phyloP scores from a whole-genome alignment of 495 filamentous ascomycete genomes.

The Corynascus novoguineensis region DNA sequence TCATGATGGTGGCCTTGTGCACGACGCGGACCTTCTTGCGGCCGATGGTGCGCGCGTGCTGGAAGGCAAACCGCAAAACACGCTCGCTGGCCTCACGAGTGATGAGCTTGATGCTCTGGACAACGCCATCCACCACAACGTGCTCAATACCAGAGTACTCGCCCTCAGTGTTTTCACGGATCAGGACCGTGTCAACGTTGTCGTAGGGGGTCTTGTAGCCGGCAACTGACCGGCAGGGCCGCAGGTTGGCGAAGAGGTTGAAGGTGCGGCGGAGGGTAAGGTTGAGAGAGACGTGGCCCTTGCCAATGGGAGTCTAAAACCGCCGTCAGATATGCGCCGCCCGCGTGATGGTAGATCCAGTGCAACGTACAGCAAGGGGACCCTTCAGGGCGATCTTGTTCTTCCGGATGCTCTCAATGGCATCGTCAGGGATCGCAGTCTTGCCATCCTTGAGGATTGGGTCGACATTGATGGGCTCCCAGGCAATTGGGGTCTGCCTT shows the following conservation, averaged over 20 bases:
- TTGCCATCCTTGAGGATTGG: constrained; percentile 87
- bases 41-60: constrained; percentile 86
- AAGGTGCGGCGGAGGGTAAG: constrained; percentile 96
- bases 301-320: constrained; percentile 84
- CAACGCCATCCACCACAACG: constrained; percentile 94
- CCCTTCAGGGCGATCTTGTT: constrained; percentile 98
- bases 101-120: constrained; percentile 99
- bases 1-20: constrained; percentile 99
- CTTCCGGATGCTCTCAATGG: constrained; percentile 81
- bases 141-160: constrained; percentile 99
- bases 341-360: not conserved
- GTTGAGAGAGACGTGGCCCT: constrained; percentile 98
- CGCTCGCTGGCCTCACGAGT: constrained; percentile 88
- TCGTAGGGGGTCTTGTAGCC: constrained; percentile 99
- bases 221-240: constrained; percentile 90
- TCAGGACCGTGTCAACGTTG: constrained; percentile 92
- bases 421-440: constrained; percentile 80
- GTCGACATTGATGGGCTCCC: constrained; percentile 95
- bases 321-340: constrained; percentile 13
- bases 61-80: constrained; percentile 93
- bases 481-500: constrained; percentile 77
- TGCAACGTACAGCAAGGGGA: constrained; percentile 76
- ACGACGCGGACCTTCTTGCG: constrained; percentile 94
- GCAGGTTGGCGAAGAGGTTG: constrained; percentile 99
- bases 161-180: constrained; percentile 99